phyloP scores from a whole-genome alignment of 768 basidiomycete species.

The Hirschioporus abietinus region DNA sequence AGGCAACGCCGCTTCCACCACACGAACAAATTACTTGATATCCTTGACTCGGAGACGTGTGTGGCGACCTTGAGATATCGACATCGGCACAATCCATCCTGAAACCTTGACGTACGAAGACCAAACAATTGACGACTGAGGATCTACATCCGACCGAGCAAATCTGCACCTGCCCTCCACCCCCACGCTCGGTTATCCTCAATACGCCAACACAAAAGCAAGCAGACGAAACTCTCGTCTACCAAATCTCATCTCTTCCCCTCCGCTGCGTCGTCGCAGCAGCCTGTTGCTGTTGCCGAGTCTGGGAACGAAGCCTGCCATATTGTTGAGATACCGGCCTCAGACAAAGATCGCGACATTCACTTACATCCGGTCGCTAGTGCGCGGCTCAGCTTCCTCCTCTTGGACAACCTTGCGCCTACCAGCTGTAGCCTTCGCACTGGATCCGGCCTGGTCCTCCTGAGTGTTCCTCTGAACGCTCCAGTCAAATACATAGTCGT shows the following conservation, averaged over 20 bases:
- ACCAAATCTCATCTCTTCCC: conserved; percentile 48
- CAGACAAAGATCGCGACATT: conserved; percentile 4
- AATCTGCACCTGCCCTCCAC: conserved; percentile 41
- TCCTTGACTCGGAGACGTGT: not conserved
- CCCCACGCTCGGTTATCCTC: conserved; percentile 42
- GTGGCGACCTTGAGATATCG: conserved; percentile 8
- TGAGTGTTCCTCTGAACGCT: conserved; percentile 75
- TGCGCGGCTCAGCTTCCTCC: conserved; percentile 70
- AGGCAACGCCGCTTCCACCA: conserved; percentile 14
- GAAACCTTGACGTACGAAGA: conserved; percentile 3
- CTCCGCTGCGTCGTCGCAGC: conserved; percentile 41
- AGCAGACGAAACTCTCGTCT: conserved; percentile 26
- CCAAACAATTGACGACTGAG: conserved; percentile 3
- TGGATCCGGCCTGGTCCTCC: conserved; percentile 39
- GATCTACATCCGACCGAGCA: conserved; percentile 21
- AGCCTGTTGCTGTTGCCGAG: conserved; percentile 70
- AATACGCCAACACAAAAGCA: conserved; percentile 25
- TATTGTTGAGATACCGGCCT: not conserved
- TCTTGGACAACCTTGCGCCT: conserved; percentile 81
- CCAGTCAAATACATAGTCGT: conserved; percentile 99
- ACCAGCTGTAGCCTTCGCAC: conserved; percentile 49
- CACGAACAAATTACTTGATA: conserved; percentile 8
- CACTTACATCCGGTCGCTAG: conserved; percentile 78
- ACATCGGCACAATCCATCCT: conserved; percentile 17
- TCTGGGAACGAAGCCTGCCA: conserved; percentile 79